phyloP scores from a whole-genome alignment of 306 rosid genomes.

The Malus asiatica region DNA sequence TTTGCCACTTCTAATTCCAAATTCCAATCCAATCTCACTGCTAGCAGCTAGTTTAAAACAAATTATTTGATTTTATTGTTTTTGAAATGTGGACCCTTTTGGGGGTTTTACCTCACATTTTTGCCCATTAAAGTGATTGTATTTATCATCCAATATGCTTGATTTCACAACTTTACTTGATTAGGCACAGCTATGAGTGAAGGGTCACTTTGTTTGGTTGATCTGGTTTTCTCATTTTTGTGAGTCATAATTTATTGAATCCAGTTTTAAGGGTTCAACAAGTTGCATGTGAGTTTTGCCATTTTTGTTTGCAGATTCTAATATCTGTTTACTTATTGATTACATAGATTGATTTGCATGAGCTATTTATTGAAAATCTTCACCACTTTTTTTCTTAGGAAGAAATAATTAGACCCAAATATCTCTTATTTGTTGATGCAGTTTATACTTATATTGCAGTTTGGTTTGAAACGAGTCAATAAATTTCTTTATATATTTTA shows the following conservation, averaged over 20 bases:
- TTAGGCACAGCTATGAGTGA: background rate
- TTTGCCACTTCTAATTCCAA: background rate
- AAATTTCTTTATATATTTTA: background rate
- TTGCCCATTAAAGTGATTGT: slow-evolving; percentile 1
- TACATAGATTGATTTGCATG: background rate
- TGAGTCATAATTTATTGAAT: background rate
- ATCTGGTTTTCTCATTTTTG: background rate
- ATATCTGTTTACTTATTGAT: background rate
- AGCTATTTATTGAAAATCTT: background rate
- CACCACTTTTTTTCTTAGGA: background rate
- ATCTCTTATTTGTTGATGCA: background rate
- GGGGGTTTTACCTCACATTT: background rate
- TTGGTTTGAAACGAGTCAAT: background rate
- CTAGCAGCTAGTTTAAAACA: background rate
- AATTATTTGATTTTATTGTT: background rate
- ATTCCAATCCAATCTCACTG: background rate
- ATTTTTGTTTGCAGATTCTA: background rate
- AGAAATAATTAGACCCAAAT: background rate
- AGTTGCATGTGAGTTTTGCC: background rate
- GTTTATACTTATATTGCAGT: background rate
- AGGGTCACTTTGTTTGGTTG: slow-evolving; percentile 4
- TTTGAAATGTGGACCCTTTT: background rate
- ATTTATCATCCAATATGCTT: background rate
- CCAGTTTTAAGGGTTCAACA: background rate
- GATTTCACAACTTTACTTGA: background rate